Evolutionary conservation across 1,139 yeast species (phyloP), one percentile per base, ranked within the genome.

Genomic region (Diutina scorzettiae): DNA sequence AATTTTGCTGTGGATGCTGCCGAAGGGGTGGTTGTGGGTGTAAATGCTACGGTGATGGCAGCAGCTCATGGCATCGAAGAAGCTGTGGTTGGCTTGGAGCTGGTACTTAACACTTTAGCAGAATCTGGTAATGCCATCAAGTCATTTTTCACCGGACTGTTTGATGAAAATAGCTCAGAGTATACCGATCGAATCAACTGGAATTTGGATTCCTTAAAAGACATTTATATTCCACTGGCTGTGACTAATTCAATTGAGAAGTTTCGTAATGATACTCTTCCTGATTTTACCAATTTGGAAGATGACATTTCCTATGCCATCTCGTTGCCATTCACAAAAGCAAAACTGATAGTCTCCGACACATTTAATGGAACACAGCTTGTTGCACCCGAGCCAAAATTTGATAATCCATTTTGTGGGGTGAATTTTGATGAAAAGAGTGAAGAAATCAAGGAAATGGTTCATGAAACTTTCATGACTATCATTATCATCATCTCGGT

Each of bases 1-100:
- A 34, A 34, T 12, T 34, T 23, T 16, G 39, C 39, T n/a, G 20
- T 34, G 6, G 39, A 34, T 21, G 27, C 39, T 12, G 29, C 27
- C 4, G 25, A 23, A 4, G 17, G 7, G 6, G 28, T 34, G 20
- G 14, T 34, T 1, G 16, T 34, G 5, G 39, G 27, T 14, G 39
- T 34, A 2, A 34, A 34, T 34, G 20, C 39, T 1, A 23, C 39
- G 14, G 16, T 34, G 12, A 28, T 34, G 8, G 39, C 39, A 14
- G 39, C 39, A 4, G 28, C 39, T 21, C n/a, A 34, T n/a, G 39
- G 39, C 8, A 34, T 34, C 9, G 27, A 34, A 8, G 27, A 20
- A 8, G 39, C 27, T 11, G 14, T 34, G n/a, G 17, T 12, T 4
- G 39, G 39, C 11, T 5, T 34, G 6, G 28, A 34, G 14, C 6